A percentile compares a stretch with the other conserved stretches of the same genome.
These are phyloP conservation scores for Zymoseptoria passerinii DNA, from an alignment of 2,329 filamentous ascomycete species.

Conservation along the genomic window DNA sequence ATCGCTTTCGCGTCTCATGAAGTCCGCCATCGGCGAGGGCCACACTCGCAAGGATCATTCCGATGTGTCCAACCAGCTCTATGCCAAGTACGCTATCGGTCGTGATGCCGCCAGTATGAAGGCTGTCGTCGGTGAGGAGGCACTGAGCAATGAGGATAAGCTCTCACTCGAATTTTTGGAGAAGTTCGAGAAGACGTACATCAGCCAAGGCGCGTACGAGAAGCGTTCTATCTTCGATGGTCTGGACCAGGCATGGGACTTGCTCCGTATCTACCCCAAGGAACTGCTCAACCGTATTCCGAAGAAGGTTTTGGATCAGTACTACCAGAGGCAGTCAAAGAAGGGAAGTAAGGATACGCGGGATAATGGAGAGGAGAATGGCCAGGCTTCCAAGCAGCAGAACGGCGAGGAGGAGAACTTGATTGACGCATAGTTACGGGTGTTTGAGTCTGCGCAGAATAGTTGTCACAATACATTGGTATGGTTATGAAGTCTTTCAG, in stretches of 20 bases:
- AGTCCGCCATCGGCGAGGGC: constrained; percentile 96
- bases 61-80: constrained; percentile 98
- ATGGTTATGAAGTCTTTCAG: neutral
- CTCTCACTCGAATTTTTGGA: constrained; percentile 95
- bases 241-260: constrained; percentile 89
- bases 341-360: constrained; percentile 38
- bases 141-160: constrained; percentile 91
- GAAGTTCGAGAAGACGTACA: constrained; percentile 95
- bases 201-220: constrained; percentile 87
- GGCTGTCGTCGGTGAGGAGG: constrained; percentile 97
- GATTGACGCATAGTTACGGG: constrained; percentile 17
- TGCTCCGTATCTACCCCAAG: constrained; percentile 96
- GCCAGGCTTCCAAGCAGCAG: constrained; percentile 22
- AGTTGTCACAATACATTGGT: neutral
- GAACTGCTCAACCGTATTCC: constrained; percentile 82
- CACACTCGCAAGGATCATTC: constrained; percentile 95
- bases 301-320: constrained; percentile 46
- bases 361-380: constrained; percentile 33
- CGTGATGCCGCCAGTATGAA: constrained; percentile 99
- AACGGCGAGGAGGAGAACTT: constrained; percentile 24
- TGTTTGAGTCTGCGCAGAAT: neutral
- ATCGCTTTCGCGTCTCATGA: constrained; percentile 98
- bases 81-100: constrained; percentile 98
- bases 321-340: constrained; percentile 40
- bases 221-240: constrained; percentile 86